Conservation (phyloP, 805 yeast genomes). For the Suhomyces faveliae region DNA sequence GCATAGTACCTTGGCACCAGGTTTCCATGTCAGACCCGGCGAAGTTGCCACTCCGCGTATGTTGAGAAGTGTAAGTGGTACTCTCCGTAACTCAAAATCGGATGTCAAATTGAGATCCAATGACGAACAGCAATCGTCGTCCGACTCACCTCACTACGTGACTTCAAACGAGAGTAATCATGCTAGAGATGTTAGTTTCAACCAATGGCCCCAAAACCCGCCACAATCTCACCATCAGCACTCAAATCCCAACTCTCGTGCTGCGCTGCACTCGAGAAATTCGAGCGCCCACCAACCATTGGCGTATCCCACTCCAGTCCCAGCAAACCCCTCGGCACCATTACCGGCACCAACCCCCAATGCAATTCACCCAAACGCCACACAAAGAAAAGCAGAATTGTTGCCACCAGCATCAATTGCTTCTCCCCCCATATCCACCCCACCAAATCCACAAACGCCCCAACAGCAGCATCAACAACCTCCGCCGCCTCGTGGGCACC, state of each 20-base stretch:
- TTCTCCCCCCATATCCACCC: constrained; percentile 10
- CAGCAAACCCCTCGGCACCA: constrained; percentile 3
- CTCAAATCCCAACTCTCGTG: not conserved
- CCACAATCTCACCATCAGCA: constrained; percentile 4
- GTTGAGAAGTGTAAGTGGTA: constrained; percentile 57
- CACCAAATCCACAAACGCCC: constrained; percentile 2
- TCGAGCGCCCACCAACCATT: constrained; percentile 1
- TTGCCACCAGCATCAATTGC: constrained; percentile 33
- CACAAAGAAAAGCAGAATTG: constrained; percentile 19
- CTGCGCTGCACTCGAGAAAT: constrained; percentile 7
- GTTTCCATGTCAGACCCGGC: constrained; percentile 12
- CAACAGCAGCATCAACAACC: constrained; percentile 11
- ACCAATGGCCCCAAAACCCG: constrained; percentile 12
- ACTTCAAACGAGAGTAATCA: constrained; percentile 10
- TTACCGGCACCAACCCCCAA: constrained; percentile 5
- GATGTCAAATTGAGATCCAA: constrained; percentile 9
- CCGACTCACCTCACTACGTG: constrained; percentile 14
- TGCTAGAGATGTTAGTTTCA: constrained; percentile 16
- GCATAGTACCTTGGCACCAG: not conserved
- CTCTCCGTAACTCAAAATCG: constrained; percentile 17
- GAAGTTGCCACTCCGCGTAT: constrained; percentile 70
- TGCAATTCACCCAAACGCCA: constrained; percentile 4
- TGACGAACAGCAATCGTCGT: constrained; percentile 9
- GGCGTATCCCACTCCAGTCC: constrained; percentile 3
- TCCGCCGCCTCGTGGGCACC: constrained; percentile 16